phyloP scores from a whole-genome alignment of 306 rosid genomes.

The Medicago lupulina region DNA sequence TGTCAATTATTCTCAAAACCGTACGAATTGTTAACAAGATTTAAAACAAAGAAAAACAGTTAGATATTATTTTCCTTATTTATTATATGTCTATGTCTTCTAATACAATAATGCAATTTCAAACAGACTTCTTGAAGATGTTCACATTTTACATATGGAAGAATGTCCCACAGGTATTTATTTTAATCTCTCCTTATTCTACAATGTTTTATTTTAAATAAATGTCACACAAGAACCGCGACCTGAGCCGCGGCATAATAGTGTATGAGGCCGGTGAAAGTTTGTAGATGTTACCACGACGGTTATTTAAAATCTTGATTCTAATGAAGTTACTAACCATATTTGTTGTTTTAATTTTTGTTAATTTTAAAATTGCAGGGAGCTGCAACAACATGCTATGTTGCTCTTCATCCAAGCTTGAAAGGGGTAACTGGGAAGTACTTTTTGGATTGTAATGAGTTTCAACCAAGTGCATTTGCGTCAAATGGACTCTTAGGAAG shows the following conservation, averaged over 20 bases:
- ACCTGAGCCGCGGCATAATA: neutral
- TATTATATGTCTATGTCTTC: conserved; percentile 5
- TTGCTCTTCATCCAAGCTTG: conserved; percentile 76
- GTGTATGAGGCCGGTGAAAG: neutral
- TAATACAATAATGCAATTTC: neutral
- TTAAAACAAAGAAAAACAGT: neutral
- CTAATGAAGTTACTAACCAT: neutral
- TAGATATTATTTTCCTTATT: neutral
- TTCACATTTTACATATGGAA: conserved; percentile 82
- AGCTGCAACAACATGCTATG: conserved; percentile 88
- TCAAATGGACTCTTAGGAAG: conserved; percentile 52
- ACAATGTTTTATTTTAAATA: neutral
- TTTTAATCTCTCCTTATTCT: neutral
- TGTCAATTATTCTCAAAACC: conserved; percentile 26
- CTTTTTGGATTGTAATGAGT: conserved; percentile 77
- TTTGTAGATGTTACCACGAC: too few relatives aligned
- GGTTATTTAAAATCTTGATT: neutral
- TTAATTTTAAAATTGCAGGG: conserved; percentile 56
- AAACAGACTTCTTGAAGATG: conserved; percentile 59
- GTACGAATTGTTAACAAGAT: neutral
- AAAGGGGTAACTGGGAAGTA: conserved; percentile 80
- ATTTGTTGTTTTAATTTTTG: neutral
- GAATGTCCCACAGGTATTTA: conserved; percentile 79
- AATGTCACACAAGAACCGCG: neutral
- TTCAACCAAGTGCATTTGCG: conserved; percentile 61